Evolutionary conservation across 345 rosid species (phyloP).

Genomic region (Lumnitzera racemosa): DNA sequence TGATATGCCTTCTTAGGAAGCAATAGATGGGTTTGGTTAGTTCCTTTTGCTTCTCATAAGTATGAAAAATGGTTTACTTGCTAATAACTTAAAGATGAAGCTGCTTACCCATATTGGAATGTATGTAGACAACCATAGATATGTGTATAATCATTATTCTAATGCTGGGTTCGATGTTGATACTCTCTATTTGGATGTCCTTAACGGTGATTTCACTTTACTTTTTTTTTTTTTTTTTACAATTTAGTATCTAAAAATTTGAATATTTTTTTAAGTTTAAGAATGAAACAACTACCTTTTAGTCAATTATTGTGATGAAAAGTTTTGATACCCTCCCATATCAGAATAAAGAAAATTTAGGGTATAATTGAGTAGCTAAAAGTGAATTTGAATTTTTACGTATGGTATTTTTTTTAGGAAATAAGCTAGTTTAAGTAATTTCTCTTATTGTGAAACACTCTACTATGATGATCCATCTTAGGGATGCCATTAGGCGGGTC

Average conservation of each 20-base stretch:
- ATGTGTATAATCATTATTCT: conserved; percentile 22
- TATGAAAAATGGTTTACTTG: conserved; percentile 14
- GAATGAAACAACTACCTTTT: too few species aligned
- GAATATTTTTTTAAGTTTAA: too few species aligned
- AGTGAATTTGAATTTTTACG: too few species aligned
- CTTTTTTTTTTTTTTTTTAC: not conserved
- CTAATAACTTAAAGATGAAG: conserved; percentile 11
- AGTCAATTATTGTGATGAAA: too few species aligned
- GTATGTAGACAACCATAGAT: conserved; percentile 18
- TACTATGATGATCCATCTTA: too few species aligned
- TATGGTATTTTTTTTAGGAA: too few species aligned
- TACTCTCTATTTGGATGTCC: conserved; percentile 18
- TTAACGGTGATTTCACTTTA: not conserved
- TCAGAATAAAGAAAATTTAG: too few species aligned
- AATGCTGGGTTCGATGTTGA: conserved; percentile 31
- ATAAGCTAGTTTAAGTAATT: too few species aligned
- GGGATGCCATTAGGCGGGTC: too few species aligned
- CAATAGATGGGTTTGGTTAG: conserved; percentile 7
- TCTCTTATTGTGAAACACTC: too few species aligned
- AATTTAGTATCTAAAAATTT: not conserved
- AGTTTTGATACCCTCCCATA: too few species aligned
- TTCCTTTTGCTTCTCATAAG: conserved; percentile 9
- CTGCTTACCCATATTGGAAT: conserved; percentile 14
- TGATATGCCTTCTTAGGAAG: conserved; percentile 1
- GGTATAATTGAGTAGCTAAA: too few species aligned